A percentile compares a stretch with the other conserved stretches of the same genome.
phyloP scores from a whole-genome alignment of 495 filamentous ascomycete species.

The Neohortaea acidophila region DNA sequence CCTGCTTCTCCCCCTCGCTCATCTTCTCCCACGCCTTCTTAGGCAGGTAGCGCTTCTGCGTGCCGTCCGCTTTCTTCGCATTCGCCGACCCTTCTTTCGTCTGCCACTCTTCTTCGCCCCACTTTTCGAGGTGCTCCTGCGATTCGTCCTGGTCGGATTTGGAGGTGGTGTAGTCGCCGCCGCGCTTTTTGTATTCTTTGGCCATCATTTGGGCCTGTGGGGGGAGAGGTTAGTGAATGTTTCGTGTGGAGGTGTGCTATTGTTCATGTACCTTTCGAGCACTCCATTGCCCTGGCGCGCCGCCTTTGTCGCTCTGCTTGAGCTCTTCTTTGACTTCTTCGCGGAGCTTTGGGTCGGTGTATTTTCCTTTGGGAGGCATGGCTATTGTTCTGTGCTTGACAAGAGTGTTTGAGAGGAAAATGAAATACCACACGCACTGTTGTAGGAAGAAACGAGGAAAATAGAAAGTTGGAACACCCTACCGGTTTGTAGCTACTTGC shows the following conservation, averaged over 20 bases:
- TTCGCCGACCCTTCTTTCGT: constrained; percentile 35
- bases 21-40: constrained; percentile 37
- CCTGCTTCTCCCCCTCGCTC: constrained; percentile 31
- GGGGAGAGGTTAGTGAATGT: neutral
- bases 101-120: constrained; percentile 37
- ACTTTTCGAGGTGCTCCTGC: constrained; percentile 31
- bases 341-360: constrained; percentile 34
- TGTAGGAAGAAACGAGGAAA: too few species aligned
- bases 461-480: too few species aligned
- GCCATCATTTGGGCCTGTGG: constrained; percentile 36
- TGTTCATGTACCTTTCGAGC: constrained; percentile 29
- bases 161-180: constrained; percentile 33
- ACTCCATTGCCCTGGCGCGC: constrained; percentile 36
- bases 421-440: too few species aligned
- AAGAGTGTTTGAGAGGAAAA: too few species aligned
- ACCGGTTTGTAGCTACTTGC: too few species aligned
- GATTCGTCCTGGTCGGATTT: constrained; percentile 30
- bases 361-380: constrained; percentile 36
- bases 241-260: neutral
- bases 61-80: constrained; percentile 32
- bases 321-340: constrained; percentile 35
- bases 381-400: too few species aligned
- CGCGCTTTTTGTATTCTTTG: constrained; percentile 36
- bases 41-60: constrained; percentile 33
- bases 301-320: constrained; percentile 34